These are phyloP conservation scores for Solanum peruvianum DNA, from an alignment of 257 asterid genomes.

Conservation along the genomic window DNA sequence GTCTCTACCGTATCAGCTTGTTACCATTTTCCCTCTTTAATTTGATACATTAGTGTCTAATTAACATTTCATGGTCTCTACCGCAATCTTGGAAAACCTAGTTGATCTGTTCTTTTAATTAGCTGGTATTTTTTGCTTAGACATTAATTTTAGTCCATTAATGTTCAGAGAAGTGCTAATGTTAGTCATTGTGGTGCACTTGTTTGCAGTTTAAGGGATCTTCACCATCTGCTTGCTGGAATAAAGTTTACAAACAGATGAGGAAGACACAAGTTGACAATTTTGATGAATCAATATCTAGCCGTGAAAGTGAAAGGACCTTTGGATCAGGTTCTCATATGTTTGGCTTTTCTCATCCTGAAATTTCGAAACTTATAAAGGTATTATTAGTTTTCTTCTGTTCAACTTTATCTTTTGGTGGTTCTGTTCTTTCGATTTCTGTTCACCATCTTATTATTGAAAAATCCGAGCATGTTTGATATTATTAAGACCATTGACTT, in stretches of 20 bases:
- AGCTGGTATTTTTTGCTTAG: not conserved
- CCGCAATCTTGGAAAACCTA: not conserved
- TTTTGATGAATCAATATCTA: constrained; percentile 26
- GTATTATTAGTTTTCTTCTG: constrained; percentile 21
- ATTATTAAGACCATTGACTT: not conserved
- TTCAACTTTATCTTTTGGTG: not conserved
- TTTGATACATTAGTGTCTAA: not conserved
- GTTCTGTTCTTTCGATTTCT: not conserved
- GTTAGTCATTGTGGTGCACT: not conserved
- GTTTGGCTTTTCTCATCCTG: constrained; percentile 82
- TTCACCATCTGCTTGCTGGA: constrained; percentile 87
- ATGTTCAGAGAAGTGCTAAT: not conserved
- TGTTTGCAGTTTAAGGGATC: constrained; percentile 64
- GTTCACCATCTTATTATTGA: not conserved
- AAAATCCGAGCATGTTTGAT: not conserved
- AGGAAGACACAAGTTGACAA: constrained; percentile 39
- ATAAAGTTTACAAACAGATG: constrained; percentile 57
- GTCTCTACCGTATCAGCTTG: not conserved
- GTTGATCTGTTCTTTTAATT: not conserved
- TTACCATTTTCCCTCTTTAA: not conserved
- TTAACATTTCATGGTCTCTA: not conserved
- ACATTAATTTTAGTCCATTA: not conserved
- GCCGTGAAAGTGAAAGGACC: constrained; percentile 24
- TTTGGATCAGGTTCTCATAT: constrained; percentile 62
- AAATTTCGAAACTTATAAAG: constrained; percentile 67